Base-by-base conservation (phyloP, 2,329 filamentous ascomycete genomes). In the Lasiodiplodia citricola region DNA sequence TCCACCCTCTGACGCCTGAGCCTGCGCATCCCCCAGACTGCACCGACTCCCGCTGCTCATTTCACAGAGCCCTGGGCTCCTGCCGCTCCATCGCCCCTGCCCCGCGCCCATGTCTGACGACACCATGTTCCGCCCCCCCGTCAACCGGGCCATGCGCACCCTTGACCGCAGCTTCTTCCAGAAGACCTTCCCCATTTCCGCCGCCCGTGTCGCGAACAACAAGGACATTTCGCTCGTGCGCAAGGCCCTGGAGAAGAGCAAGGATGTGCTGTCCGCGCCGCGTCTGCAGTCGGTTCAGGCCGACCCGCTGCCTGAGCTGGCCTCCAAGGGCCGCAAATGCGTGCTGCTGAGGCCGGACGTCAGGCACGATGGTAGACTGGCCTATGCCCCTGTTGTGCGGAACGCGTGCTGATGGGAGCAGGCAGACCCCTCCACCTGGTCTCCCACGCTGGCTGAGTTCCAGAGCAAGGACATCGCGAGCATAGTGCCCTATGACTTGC, bases 81-180 rank as follows among this genome's bases (percentile, higher is more conserved):
- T 10, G 28, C 23, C n/a, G n/a, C 8, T 47, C 23, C 25, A 63
- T 52, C 58, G 58, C 47, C 60, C 41, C 60, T 35, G 60, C 47
- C n/a, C 60, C 44, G 44, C 60, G 47, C 60, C 31, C 58, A 78
- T 78, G 77, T 72, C 73, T 64, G 70, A 81, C 56, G 68, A 70
- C 62, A 74, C 76, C 64, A 88, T 90, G 86, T 92, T 97, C 79
- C 89, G 90, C 72, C 93, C 94, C 57, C 94, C 94, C 28, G 85
- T 94, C 70, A 91, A 95, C 74, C 91, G 92, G 79, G 90, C 91
- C 70, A 92, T 93, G 83, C 90, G 90, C 76, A 87, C 88, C 62
- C 88, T 99, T 71, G 94, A 99, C 82, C 90, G 92, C 73, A 86
- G 90, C 18, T 90, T 96, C 71, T 98, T 98, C 83, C 85, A 87